These are phyloP conservation scores for Diaporthe sp. DNA, from an alignment of 2,329 filamentous ascomycete genomes.

Conservation along the genomic window DNA sequence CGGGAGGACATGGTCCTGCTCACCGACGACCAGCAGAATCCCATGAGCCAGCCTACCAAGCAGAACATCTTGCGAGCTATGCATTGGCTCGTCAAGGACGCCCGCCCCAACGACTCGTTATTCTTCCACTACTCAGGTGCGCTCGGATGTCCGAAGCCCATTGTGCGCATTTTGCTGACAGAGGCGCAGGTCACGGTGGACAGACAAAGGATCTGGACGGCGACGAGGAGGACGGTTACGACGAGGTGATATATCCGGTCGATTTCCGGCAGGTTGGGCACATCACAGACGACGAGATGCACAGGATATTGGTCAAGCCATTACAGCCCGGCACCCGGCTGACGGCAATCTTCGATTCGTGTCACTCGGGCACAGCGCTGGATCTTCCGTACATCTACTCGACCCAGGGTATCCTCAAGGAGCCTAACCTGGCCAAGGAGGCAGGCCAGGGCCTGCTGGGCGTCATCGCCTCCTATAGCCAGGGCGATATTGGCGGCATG, in stretches of 20 bases:
- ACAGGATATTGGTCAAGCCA: slow-evolving; percentile 76
- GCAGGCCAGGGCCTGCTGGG: slow-evolving; percentile 73
- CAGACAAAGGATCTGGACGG: slow-evolving; percentile 84
- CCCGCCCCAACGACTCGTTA: slow-evolving; percentile 89
- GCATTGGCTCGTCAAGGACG: slow-evolving; percentile 98
- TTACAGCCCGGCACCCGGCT: slow-evolving; percentile 68
- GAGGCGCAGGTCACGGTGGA: slow-evolving; percentile 77
- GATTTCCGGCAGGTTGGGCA: slow-evolving; percentile 85
- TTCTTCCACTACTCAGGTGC: slow-evolving; percentile 97
- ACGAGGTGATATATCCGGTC: slow-evolving; percentile 87
- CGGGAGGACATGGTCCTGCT: slow-evolving; percentile 97
- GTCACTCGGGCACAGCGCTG: slow-evolving; percentile 75
- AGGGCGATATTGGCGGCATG: slow-evolving; percentile 86
- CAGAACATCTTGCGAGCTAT: slow-evolving; percentile 95
- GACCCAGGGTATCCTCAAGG: slow-evolving; percentile 76
- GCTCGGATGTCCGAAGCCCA: slow-evolving; percentile 43
- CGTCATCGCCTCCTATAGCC: slow-evolving; percentile 69
- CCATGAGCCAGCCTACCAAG: slow-evolving; percentile 97
- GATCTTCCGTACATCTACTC: slow-evolving; percentile 78
- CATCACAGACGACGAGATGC: slow-evolving; percentile 88
- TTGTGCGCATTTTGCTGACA: background rate
- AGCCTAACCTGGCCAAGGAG: slow-evolving; percentile 76
- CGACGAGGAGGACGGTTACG: slow-evolving; percentile 85
- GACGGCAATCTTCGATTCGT: slow-evolving; percentile 75
- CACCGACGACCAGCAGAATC: slow-evolving; percentile 96